phyloP scores from a whole-genome alignment of 352 stramenopile genomes.

The Globisporangium cylindrosporum region DNA sequence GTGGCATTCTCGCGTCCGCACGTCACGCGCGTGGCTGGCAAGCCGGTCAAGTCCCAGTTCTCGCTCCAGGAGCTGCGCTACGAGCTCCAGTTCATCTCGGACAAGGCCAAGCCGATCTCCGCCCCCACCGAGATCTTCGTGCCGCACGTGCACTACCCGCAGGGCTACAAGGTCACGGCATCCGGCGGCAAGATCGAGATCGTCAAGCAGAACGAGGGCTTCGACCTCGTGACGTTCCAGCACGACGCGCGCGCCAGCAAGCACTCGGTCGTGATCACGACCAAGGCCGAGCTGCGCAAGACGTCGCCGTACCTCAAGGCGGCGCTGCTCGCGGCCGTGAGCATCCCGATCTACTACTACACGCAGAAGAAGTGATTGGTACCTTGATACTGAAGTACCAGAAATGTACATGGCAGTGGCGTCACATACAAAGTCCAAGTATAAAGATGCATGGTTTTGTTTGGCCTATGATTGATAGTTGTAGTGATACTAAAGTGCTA shows the following conservation, averaged over 20 bases:
- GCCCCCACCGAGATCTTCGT: conserved; percentile 63
- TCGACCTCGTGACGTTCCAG: conserved; percentile 48
- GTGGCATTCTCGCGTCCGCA: conserved; percentile 67
- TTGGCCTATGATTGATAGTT: not conserved
- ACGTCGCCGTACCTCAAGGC: conserved; percentile 17
- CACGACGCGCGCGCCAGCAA: conserved; percentile 28
- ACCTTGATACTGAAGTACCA: not conserved
- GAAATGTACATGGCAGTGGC: not conserved
- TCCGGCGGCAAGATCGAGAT: conserved; percentile 55
- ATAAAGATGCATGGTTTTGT: not conserved
- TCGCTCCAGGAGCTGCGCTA: conserved; percentile 43
- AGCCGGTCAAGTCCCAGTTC: conserved; percentile 60
- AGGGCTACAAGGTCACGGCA: conserved; percentile 49
- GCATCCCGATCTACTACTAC: conserved; percentile 13
- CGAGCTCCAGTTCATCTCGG: conserved; percentile 49
- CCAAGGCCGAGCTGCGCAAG: conserved; percentile 23
- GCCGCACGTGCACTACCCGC: conserved; percentile 69
- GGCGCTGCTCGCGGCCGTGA: conserved; percentile 12
- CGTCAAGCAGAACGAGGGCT: conserved; percentile 47
- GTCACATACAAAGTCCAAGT: not conserved
- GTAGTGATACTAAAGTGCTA: no score
- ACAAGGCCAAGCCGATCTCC: conserved; percentile 18
- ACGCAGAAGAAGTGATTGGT: conserved; percentile 3
- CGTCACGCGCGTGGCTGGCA: conserved; percentile 60
- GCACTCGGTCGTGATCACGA: conserved; percentile 44